Evolutionary conservation across 306 rosid species (phyloP), one percentile per base, ranked within the genome.

Genomic region (Boehmeria nivea): DNA sequence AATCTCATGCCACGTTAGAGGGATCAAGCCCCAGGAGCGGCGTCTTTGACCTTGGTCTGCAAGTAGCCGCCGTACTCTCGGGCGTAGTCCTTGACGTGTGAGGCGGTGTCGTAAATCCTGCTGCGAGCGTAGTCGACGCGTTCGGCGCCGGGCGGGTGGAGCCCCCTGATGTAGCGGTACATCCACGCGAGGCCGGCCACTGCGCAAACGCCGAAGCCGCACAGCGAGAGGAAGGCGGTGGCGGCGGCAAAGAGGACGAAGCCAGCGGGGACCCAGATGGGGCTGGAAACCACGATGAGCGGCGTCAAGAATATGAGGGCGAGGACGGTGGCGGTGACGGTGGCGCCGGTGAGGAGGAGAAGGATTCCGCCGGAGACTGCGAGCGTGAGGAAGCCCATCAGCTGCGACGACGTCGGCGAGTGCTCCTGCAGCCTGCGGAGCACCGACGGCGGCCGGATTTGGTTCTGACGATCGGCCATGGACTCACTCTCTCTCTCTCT

Each of bases 21-120:
- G 22, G 36, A 53, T 31, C 43, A 91, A n/a, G 98, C 96, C 1
- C 96, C 96, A 0, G 98, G 96, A 2, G 98, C 96, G 0, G 93
- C 96, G 53, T 87, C 98, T 60, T 82, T 91, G 0, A 71, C 87
- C 74, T 80, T 87, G 47, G 74, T 69, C 42, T 90, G 91, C 73
- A 87, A 80, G 60, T 82, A 84, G 8, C 82, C 95, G 18, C 95
- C 98, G 20, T 84, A 90, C 69, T 90, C 95, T 40, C 72, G 67
- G 0, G 97, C 97, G 47, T 76, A 86, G 40, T 89, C 97, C 72
- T 83, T 89, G 6, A 89, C 97, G 6, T 89, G 94, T 43, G 61
- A 56, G 0, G 95, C 98, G 0, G 98, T 87, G 55, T 84, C 85
- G 34, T 76, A 87, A 53, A 91, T 77, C 55, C 95, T 66, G 75